Evolutionary conservation across 1,284 basidiomycete genomes (phyloP).

Genomic region (Cryptococcus sp.): DNA sequence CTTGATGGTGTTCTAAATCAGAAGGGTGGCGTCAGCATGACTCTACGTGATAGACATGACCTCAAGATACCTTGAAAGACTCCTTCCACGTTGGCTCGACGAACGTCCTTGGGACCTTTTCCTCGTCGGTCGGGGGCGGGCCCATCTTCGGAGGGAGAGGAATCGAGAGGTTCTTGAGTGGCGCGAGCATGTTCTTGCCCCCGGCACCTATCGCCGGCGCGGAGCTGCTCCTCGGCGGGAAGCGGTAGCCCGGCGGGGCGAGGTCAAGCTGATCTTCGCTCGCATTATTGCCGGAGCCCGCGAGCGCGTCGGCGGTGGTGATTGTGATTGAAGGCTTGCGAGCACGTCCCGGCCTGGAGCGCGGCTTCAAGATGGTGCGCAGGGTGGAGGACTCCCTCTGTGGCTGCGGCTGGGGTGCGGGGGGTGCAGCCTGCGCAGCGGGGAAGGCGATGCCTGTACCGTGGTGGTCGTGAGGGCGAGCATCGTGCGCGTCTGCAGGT

Average conservation of each 20-base stretch:
- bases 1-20: constrained; percentile 36
- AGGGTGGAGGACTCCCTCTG: constrained; percentile 2
- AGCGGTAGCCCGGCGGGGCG: not conserved
- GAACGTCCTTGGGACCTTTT: constrained; percentile 12
- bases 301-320: not conserved
- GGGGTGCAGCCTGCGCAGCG: not conserved
- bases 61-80: constrained; percentile 17
- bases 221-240: not conserved
- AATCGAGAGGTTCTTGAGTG: constrained; percentile 15
- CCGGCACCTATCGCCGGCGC: not conserved
- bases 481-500: constrained; percentile 1
- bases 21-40: not conserved
- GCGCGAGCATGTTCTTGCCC: constrained; percentile 7
- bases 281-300: too few species aligned
- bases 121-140: constrained; percentile 11
- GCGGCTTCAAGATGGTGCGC: constrained; percentile 17
- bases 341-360: constrained; percentile 12
- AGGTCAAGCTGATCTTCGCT: too few species aligned
- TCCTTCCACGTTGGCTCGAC: constrained; percentile 17
- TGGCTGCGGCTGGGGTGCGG: not conserved
- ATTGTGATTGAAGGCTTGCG: constrained; percentile 17
- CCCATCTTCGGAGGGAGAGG: constrained; percentile 19
- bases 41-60: not conserved
- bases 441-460: not conserved
- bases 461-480: constrained; percentile 1